Conservation (phyloP, 495 filamentous ascomycete genomes). For the Podospora pseudocomata region DNA sequence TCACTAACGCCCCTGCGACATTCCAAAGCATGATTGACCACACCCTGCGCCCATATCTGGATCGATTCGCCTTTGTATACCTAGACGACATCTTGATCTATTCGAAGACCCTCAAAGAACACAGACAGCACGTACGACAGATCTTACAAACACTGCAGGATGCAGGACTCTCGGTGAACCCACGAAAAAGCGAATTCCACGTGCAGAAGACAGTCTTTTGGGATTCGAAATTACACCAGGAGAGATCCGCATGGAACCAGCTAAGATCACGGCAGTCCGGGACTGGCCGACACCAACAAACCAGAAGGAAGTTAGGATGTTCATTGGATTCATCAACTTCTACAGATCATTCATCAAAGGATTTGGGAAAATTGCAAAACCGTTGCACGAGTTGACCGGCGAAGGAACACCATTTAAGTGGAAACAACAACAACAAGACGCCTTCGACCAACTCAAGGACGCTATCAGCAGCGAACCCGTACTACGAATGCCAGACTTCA, state of each 20-base stretch:
- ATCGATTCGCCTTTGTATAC: constrained; percentile 21
- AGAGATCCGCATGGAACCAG: not conserved
- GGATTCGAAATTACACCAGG: not conserved
- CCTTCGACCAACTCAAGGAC: not conserved
- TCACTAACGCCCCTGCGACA: constrained; percentile 24
- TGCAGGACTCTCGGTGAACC: not conserved
- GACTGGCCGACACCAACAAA: not conserved
- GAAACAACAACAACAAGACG: not conserved
- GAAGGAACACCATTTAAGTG: not conserved
- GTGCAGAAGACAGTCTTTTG: not conserved
- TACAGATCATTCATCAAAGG: not conserved
- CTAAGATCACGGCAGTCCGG: not conserved
- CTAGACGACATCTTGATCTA: constrained; percentile 15
- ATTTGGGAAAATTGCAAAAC: not conserved
- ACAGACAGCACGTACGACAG: not conserved
- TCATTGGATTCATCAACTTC: not conserved
- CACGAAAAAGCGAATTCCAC: constrained; percentile 3
- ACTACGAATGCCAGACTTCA: not conserved
- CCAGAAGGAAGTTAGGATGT: not conserved
- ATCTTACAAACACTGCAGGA: not conserved
- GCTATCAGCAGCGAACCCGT: not conserved
- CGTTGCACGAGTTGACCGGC: not conserved
- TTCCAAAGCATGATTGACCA: constrained; percentile 36
- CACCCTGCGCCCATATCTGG: constrained; percentile 22
- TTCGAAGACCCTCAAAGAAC: not conserved